Base-by-base conservation (phyloP, 805 yeast genomes). In the Nakazawaea sp. region DNA sequence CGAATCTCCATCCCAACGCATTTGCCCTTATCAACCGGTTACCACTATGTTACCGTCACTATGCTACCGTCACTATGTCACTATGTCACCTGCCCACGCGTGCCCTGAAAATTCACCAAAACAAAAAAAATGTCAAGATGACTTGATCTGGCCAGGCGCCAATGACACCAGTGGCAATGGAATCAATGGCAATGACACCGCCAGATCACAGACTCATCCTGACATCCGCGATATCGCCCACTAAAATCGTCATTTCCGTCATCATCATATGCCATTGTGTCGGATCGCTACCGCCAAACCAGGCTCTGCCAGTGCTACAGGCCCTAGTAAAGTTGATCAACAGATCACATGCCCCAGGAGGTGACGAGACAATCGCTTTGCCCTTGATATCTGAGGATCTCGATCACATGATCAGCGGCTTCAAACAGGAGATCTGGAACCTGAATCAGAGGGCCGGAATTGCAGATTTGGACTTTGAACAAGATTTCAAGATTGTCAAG, bases 241-340 rank as follows among this genome's bases (percentile, higher is more conserved):
- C 72, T 39, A 75, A 73, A 44, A 54, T 79, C 0, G 72, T 78
- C 2, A 45, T 77, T 1, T 46, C 77, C 8, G 54, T 68, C 3
- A 48, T 79, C 11, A 61, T 77, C 4, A 63, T 64, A 12, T 68
- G 69, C 0, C 72, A 72, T 45, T 61, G 75, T 32, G 50, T 61
- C 10, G 61, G 61, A 7, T 51, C 52, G 12, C 44, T 70, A 2
- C 75, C 75, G 4, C 44, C 53, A 12, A 45, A 50, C 16, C 51
- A 60, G 19, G 52, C 58, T 17, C 61, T 68, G 5, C 64, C 70
- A 1, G 47, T 68, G 12, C 47, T 74, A 25, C 46, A 66, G 3
- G 50, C 64, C 1, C 45, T 75, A n/a, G 70, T 72, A 12, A 58
- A 59, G 29, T 55, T 67, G 36, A 62, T 76, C 12, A 60, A 41